Percentiles rank a stretch among this genome's conserved stretches.
Evolutionary conservation across 176 grass and related monocot species (phyloP).

Genomic region (Raddia distichophylla): DNA sequence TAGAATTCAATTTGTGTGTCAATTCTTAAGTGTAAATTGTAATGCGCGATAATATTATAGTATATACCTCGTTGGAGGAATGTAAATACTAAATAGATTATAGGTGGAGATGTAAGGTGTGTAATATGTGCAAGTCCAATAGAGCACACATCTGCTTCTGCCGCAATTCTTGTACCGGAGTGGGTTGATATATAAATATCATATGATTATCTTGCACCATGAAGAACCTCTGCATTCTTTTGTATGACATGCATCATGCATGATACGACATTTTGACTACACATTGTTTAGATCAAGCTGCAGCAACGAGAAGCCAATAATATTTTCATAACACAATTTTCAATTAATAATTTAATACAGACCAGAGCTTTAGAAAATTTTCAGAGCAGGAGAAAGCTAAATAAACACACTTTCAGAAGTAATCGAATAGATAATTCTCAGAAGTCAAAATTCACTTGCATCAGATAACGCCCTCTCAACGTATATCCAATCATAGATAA

Average conservation of each 20-base stretch:
- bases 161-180: not conserved
- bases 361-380: not conserved
- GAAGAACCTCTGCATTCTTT: not conserved
- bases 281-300: not conserved
- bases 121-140: slow-evolving; percentile 11
- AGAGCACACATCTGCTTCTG: not conserved
- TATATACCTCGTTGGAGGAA: not conserved
- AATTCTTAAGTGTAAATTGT: slow-evolving; percentile 36
- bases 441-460: too few relatives aligned
- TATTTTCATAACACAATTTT: not conserved
- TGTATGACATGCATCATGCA: not conserved
- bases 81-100: slow-evolving; percentile 44
- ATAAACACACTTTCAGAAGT: not conserved
- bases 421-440: too few relatives aligned
- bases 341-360: not conserved
- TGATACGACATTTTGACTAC: not conserved
- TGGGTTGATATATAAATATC: not conserved
- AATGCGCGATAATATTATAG: not conserved
- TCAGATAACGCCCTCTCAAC: too few relatives aligned
- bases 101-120: not conserved
- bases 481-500: too few relatives aligned
- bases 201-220: not conserved
- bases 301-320: not conserved
- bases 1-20: slow-evolving; percentile 23
- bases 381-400: not conserved